Evolutionary conservation across 75 land plant species (phyloP), one percentile per base, ranked within the genome.

Genomic region (Selaginella moellendorffii): DNA sequence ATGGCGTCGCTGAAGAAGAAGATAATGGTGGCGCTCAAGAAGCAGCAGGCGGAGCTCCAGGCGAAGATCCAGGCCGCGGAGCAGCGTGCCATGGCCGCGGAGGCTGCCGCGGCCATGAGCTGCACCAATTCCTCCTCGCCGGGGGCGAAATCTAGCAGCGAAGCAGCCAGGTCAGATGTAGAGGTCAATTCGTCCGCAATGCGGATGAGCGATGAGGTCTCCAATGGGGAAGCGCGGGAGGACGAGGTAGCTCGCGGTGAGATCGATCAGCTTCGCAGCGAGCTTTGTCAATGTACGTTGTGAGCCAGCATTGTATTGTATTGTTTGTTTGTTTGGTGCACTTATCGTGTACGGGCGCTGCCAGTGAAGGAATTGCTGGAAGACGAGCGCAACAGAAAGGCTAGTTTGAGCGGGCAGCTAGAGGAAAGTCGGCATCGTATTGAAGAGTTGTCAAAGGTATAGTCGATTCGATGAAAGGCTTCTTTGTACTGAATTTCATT

Each of bases 1-100:
- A 75, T 65, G 77, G 64, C 75, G 18, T 75, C 77, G 5, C 72
- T 75, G 77, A 75, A 75, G 69, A 74, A 74, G 66, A 75, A 75
- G 28, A 66, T 75, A 28, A 64, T 72, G 76, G 56, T 64, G 28
- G 77, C 76, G 12, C 60, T 72, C 68, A 72, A 72, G 77, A 75
- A 75, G 42, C 77, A 75, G 65, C 71, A 67, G 31, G 69, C 69
- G 0, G 71, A 69, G 25, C 71, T 69, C 0, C 71, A 69, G 14
- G 70, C 70, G 26, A 65, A 72, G 36, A 53, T 75, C 0, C 78
- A 75, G 29, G 70, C 68, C 2, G 77, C 77, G 5, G 78, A 75
- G 30, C 59, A 67, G 21, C 56, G 77, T 28, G 77, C 77, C 26
- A 56, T 30, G 19, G 69, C 76, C 29, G 77, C 77, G 0, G 77